Evolutionary conservation across 305 asterid genomes (phyloP), one percentile per base, ranked within the genome.

Genomic region (Fraxinus nigra): DNA sequence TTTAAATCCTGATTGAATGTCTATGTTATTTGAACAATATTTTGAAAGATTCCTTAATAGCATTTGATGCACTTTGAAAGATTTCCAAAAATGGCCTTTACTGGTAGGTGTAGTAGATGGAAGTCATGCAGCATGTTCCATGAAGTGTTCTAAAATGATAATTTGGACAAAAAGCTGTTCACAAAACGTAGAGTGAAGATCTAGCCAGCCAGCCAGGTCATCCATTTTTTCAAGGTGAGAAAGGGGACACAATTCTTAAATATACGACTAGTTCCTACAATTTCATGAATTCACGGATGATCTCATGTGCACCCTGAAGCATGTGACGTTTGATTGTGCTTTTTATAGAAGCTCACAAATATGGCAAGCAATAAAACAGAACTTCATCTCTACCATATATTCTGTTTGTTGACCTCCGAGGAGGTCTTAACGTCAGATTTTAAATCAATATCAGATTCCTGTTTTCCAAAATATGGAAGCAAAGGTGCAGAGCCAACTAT

Each of bases 401-500:
- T 9, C 78, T 4, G 18, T 69, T 43, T 30, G 51, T 22, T 14
- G 34, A 81, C 43, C 75, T 35, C 83, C 32, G 20, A 34, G 72
- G 75, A n/a, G 16, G 20, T n/a, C 24, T 75, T 40, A 63, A 81
- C 51, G 32, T 46, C 70, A 38, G 30, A 72, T 79, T 54, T 79
- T 26, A 67, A 80, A 74, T 30, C 78, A 79, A 79, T 33, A 56
- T 46, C 16, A 75, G 11, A 80, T 46, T 70, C 26, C 37, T 72
- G 35, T 22, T 33, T 79, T 28, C 84, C 48, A 81, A 40, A 3
- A 32, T 51, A 79, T 46, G 51, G 75, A 61, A 70, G 81, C 70
- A 70, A 34, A 72, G 78, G 65, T 72, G 81, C 11, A 26, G 70
- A 78, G 28, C 75, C 30, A 51, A 1, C 78, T 9, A 37, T 82